A percentile compares a stretch with the other conserved stretches of the same genome.
These are phyloP conservation scores for Kwoniella botswanensis DNA, from an alignment of 768 basidiomycete genomes.

Conservation along the genomic window DNA sequence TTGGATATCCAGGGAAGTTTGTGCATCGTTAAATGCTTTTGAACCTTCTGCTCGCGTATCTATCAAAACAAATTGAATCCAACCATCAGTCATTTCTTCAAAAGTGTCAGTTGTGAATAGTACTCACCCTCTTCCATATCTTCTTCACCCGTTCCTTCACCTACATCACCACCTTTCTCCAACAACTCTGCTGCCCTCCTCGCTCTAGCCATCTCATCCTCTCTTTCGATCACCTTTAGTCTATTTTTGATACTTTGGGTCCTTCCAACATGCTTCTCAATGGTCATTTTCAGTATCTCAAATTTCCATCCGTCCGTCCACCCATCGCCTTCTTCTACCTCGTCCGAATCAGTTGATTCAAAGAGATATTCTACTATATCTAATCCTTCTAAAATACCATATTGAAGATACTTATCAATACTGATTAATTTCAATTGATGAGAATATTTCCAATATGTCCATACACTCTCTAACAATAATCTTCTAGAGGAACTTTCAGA, in stretches of 20 bases:
- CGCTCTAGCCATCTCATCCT: slow-evolving; percentile 84
- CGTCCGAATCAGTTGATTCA: slow-evolving; percentile 41
- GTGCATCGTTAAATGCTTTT: slow-evolving; percentile 44
- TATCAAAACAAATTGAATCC: slow-evolving; percentile 8
- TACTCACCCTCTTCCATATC: slow-evolving; percentile 34
- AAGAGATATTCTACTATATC: slow-evolving; percentile 91
- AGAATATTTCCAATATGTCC: slow-evolving; percentile 81
- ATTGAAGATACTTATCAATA: slow-evolving; percentile 97
- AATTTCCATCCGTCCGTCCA: slow-evolving; percentile 68
- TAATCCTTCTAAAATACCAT: slow-evolving; percentile 92
- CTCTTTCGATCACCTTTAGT: slow-evolving; percentile 75
- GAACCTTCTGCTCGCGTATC: slow-evolving; percentile 40
- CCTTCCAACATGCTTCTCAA: slow-evolving; percentile 90
- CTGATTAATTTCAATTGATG: slow-evolving; percentile 88
- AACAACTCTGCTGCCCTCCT: slow-evolving; percentile 61
- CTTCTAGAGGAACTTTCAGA: slow-evolving; percentile 62
- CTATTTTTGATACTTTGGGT: slow-evolving; percentile 77
- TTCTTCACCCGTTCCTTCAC: slow-evolving; percentile 67
- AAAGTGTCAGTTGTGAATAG: background rate
- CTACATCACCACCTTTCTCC: slow-evolving; percentile 69
- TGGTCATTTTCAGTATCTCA: slow-evolving; percentile 78
- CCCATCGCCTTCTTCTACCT: slow-evolving; percentile 59
- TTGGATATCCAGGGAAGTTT: slow-evolving; percentile 49
- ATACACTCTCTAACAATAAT: slow-evolving; percentile 72
- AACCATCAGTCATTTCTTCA: background rate